Conservation (phyloP, 2,329 filamentous ascomycete species). For the Sporothrix phasma region DNA sequence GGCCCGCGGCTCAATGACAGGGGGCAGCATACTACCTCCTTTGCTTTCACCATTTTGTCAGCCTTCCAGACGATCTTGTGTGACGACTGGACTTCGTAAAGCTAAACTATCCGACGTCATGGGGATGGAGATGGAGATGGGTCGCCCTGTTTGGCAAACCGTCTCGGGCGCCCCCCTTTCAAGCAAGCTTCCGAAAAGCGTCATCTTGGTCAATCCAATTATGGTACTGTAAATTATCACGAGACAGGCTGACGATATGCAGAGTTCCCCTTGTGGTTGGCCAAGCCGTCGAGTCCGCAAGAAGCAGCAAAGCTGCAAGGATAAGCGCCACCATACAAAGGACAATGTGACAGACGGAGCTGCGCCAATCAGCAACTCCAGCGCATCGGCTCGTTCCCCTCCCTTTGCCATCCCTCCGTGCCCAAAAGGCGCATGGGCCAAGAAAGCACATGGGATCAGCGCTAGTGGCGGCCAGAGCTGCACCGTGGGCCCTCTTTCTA, state of each 20-base stretch:
- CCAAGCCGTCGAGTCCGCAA: neutral
- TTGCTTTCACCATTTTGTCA: too few relatives aligned
- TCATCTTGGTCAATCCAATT: too few relatives aligned
- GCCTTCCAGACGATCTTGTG: too few relatives aligned
- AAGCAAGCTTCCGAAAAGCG: too few relatives aligned
- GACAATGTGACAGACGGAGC: neutral
- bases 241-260: neutral
- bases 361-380: neutral
- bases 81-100: too few relatives aligned
- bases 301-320: neutral
- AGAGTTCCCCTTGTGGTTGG: neutral
- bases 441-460: neutral
- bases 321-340: neutral
- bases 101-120: neutral
- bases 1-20: neutral
- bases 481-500: neutral
- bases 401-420: too few relatives aligned
- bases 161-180: too few relatives aligned
- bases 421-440: too few relatives aligned
- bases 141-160: too few relatives aligned
- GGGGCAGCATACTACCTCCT: too few relatives aligned
- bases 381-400: neutral
- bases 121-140: neutral
- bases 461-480: neutral
- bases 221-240: neutral